These are phyloP conservation scores for Phalaenopsis aphrodite DNA, from an alignment of 106 monocot genomes.

Conservation along the genomic window DNA sequence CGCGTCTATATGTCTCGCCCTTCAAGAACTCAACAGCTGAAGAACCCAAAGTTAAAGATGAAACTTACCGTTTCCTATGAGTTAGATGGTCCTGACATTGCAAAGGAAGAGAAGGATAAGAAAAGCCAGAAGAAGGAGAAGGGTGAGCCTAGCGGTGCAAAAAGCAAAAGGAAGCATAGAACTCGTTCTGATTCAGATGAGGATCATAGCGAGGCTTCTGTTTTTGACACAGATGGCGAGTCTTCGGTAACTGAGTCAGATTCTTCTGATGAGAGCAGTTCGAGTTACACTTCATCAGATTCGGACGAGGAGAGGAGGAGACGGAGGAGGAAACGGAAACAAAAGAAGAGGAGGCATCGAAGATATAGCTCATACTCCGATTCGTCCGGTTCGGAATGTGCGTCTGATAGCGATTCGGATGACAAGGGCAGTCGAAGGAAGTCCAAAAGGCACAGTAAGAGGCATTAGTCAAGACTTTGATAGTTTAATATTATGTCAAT, in stretches of 20 bases:
- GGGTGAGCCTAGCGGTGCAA: constrained; percentile 24
- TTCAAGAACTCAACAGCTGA: constrained; percentile 76
- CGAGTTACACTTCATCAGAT: constrained; percentile 66
- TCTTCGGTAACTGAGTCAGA: constrained; percentile 52
- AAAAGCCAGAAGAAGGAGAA: constrained; percentile 21
- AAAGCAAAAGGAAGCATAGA: constrained; percentile 70
- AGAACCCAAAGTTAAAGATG: constrained; percentile 72
- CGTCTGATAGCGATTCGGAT: constrained; percentile 51
- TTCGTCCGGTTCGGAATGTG: constrained; percentile 58
- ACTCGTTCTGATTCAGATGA: constrained; percentile 40
- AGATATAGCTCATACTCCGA: constrained; percentile 44
- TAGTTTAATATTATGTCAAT: no score
- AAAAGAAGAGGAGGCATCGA: constrained; percentile 37
- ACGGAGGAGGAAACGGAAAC: constrained; percentile 51
- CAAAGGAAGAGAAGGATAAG: constrained; percentile 19
- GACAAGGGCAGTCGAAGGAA: constrained; percentile 46
- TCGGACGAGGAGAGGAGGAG: constrained; percentile 37
- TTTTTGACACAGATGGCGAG: constrained; percentile 58
- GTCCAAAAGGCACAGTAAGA: constrained; percentile 44
- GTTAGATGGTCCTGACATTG: constrained; percentile 50
- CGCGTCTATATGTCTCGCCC: constrained; percentile 88
- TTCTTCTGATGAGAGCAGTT: constrained; percentile 56
- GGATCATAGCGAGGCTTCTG: constrained; percentile 56
- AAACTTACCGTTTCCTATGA: constrained; percentile 49
- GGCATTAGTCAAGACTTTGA: constrained; percentile 18